Conservation (phyloP, 164 flowering plant genomes). For the Vitis rupestris region DNA sequence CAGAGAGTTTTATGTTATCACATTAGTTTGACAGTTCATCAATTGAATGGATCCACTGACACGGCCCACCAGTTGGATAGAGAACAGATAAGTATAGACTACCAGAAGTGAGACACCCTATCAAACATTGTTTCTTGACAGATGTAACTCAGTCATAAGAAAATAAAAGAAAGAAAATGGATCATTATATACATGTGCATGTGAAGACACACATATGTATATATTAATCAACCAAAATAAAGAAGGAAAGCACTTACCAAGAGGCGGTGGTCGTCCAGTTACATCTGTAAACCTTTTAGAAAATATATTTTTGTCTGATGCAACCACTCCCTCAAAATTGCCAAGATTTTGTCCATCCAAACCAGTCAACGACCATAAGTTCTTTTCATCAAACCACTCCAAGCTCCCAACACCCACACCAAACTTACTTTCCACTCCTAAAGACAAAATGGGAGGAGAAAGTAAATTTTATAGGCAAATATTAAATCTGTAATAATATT, state of each 20-base stretch:
- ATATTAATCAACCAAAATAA: neutral
- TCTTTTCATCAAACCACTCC: constrained; percentile 60
- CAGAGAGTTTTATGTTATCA: neutral
- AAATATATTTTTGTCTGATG: constrained; percentile 65
- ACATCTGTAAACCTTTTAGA: constrained; percentile 48
- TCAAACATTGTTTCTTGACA: neutral
- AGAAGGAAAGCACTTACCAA: constrained; percentile 43
- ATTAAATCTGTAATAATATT: neutral
- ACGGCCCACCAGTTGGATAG: neutral
- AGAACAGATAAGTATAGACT: neutral
- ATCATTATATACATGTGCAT: neutral
- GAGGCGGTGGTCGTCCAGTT: constrained; percentile 61
- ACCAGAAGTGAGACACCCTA: neutral
- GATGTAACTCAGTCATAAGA: neutral
- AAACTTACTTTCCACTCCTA: constrained; percentile 71
- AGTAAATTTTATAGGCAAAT: neutral
- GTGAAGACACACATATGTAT: neutral
- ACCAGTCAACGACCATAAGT: constrained; percentile 55
- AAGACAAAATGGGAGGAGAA: neutral
- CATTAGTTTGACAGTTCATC: neutral
- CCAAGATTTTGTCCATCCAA: constrained; percentile 70
- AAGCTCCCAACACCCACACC: constrained; percentile 61
- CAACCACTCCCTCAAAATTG: constrained; percentile 62
- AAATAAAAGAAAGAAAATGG: neutral
- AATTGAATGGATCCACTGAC: neutral